Evolutionary conservation across 495 filamentous ascomycete species (phyloP), one percentile per base, ranked within the genome.

Genomic region (Hypomontagnella submonticulosa): DNA sequence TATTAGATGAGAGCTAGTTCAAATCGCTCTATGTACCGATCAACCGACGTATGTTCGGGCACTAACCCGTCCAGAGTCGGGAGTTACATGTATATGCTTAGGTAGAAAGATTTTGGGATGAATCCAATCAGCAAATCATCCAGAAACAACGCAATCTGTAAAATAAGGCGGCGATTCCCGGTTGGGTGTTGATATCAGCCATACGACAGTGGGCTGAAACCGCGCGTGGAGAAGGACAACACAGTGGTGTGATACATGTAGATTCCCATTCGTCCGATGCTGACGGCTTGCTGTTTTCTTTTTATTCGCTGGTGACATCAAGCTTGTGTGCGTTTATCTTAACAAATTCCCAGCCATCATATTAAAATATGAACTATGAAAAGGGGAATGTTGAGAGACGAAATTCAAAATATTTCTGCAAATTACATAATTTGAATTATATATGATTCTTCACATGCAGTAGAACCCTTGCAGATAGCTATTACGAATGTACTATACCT

Each of bases 181-280:
- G 65, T 68, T 60, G 50, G 59, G 59, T 69, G 51, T 51, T 27
- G 3, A 2, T 27, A 27, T 27, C 23, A 27, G 23, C 66, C 66
- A 63, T 69, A 59, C 59, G 42, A 63, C 59, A 3, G 43, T 69
- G 65, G 49, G 48, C 37, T 40, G 59, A 55, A 58, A 63, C 30
- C n/a, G 48, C 33, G 41, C 47, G 47, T 52, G 53, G 34, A 57
- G 57, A 16, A 58, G 48, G 44, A 50, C 38, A 62, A 46, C 27
- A 27, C 36, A 52, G 55, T 63, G 66, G 66, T 55, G 48, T 63
- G 66, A 69, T 58, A n/a, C n/a, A n/a, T n/a, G n/a, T n/a, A 3
- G 36, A 11, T 3, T 51, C 66, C 50, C 58, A 69, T 69, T 69
- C 66, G 66, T 63, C 66, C 60, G 60, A 60, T 63, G 32, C 50